Base-by-base conservation (phyloP, 148 eudicot species). In the Chenopodium album region DNA sequence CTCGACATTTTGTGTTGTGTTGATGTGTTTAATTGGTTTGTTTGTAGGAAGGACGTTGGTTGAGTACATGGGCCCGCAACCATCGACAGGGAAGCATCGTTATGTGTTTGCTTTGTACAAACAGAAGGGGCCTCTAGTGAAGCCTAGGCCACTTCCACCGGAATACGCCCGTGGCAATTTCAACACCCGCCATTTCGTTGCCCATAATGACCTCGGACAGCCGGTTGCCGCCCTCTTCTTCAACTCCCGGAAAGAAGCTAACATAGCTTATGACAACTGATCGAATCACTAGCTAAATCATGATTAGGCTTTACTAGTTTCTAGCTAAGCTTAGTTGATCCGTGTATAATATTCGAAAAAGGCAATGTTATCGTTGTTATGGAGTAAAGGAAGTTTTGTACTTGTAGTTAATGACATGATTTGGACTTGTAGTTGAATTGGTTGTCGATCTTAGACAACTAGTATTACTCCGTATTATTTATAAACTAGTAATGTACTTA, bases 11-110 rank as follows among this genome's bases (percentile, higher is more conserved):
- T 41, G 44, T 41, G 44, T 41, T 6, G 44, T 41, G 44, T 41
- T 41, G 44, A 41, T 41, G 44, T 41, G 44, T 41, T 41, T 41
- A 41, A 41, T 6, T 41, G 8, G 54, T 75, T 85, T 89, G 92
- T 0, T 85, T 90, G 92, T 0, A 91, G 77, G 77, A 50, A 74
- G 77, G 28, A 31, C 56, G 3, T 48, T 74, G 77, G 63, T 74
- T 16, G 62, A 28, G 41, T 74, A 74, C 77, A 50, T 74, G 63
- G 63, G 77, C 9, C 77, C 77, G 3, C 32, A 52, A 1, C 63
- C 77, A 74, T 56, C 63, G 0, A 16, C 59, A 50, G 77, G 63
- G n/a, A 74, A 74, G 59, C 63, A 50, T 74, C 77, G 77, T 2
- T 50, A 47, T 28, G 22, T 50, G 20, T 74, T 74, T 6, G 59